Evolutionary conservation across 257 asterid genomes (phyloP), one percentile per base, ranked within the genome.

Genomic region (Echites panduratus): DNA sequence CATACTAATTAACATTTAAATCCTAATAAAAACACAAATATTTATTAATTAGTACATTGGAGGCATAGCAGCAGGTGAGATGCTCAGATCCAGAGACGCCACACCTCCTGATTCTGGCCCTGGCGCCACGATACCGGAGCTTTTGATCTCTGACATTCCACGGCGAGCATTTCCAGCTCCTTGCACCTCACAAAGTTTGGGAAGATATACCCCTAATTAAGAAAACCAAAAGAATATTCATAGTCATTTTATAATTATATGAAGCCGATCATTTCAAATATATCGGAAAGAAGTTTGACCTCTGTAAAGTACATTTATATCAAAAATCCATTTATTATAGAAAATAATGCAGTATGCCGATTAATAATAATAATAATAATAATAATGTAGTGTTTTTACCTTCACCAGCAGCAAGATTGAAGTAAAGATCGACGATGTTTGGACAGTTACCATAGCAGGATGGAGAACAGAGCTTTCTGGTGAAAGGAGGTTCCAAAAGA

Each of bases 321-420:
- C 3, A 32, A 32, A 32, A 32, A 32, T 32, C 38, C 3, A 32
- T 3, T 32, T 32, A 14, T 2, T 50, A 16, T 17, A 5, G 7
- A 50, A 17, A 50, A 13, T 14, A 14, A 49, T 49, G 17, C 1
- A 50, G 6, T 14, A 32, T 7, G 10, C 7, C 19, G 59, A 45
- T 45, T 9, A 45, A 35, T 7, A n/a, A n/a, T n/a, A n/a, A n/a
- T n/a, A n/a, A n/a, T n/a, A n/a, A n/a, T n/a, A n/a, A n/a, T n/a
- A n/a, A n/a, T 48, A 50, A 19, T 16, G 8, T 4, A 50, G 14
- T 50, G 2, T 4, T 17, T 9, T n/a, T 77, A 87, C 93, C 94
- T 89, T 89, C 96, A 2, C 91, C 93, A 4, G 91, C 93, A 20
- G 96, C 97, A 40, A 89, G 96, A 74, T 84, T 90, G 92, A 90